Conservation (phyloP, 148 eudicot genomes). For the Cornus kousa region DNA sequence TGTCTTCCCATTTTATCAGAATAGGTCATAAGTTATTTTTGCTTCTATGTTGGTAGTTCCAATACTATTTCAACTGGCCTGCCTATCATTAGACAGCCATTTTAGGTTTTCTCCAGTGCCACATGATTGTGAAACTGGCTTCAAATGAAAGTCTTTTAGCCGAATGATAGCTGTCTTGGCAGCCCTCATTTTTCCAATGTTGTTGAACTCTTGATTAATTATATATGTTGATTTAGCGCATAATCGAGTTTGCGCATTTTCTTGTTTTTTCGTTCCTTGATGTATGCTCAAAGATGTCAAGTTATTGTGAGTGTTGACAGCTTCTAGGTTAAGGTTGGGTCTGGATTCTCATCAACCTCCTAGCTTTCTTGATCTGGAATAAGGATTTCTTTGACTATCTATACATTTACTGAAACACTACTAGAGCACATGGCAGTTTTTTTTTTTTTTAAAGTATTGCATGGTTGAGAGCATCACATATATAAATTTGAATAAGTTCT, state of each 20-base stretch:
- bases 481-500: too few species aligned
- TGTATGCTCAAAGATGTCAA: neutral
- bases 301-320: neutral
- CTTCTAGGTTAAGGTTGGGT: neutral
- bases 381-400: too few species aligned
- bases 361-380: too few species aligned
- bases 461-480: too few species aligned
- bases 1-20: neutral
- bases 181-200: neutral
- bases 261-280: neutral
- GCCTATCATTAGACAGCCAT: neutral
- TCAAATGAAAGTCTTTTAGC: neutral
- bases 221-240: neutral
- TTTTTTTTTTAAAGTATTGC: too few species aligned
- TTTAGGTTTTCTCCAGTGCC: neutral
- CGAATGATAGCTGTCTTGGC: neutral
- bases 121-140: neutral
- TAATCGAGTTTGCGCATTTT: neutral
- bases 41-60: neutral
- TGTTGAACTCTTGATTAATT: neutral
- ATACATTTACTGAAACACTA: too few species aligned
- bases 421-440: too few species aligned
- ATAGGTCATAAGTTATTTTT: neutral
- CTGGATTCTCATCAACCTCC: neutral
- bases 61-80: neutral